Base-by-base conservation (phyloP, 306 rosid genomes). In the Medicago ruthenica region DNA sequence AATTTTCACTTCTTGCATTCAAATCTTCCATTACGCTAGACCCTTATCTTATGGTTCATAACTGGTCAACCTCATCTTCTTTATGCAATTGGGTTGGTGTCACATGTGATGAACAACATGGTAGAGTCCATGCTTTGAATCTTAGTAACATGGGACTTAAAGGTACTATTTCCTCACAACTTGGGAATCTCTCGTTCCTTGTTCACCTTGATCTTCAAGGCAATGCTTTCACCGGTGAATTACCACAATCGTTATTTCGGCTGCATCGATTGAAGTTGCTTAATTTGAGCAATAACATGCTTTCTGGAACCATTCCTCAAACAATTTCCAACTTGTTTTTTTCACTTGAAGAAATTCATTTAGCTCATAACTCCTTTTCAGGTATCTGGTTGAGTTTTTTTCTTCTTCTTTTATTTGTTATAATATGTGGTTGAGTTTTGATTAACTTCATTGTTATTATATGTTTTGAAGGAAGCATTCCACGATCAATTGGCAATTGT, bases 181-280 rank as follows among this genome's bases (percentile, higher is more conserved):
- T 80, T 2, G 79, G 83, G 1, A 80, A 74, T 27, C 71, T 80
- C 7, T 47, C 83, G 0, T 67, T 74, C 17, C 79, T 80, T 66
- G 15, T 67, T 68, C 21, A 67, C 8, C 80, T 74, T 68, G 76
- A 74, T 69, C 22, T 63, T 14, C 69, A 63, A n/a, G 69, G 24
- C 47, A 63, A 63, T 16, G 5, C 7, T 8, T 65, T 65, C 27
- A 5, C 6, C 5, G 70, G 70, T 40, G n/a, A 65, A 12, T 65
- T 65, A 31, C 70, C 70, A 17, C 70, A 18, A 39, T 44, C 44
- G 15, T 65, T 65, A 9, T 17, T 39, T 65, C 34, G 7, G 2
- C 17, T 65, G 50, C 51, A 65, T 5, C 3, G 51, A 16, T 18
- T 65, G 9, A 17, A 17, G 50, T 37, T 17, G 3, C 50, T 78